Evolutionary conservation across 2,329 filamentous ascomycete species (phyloP).

Genomic region (Chaetomium sp.): DNA sequence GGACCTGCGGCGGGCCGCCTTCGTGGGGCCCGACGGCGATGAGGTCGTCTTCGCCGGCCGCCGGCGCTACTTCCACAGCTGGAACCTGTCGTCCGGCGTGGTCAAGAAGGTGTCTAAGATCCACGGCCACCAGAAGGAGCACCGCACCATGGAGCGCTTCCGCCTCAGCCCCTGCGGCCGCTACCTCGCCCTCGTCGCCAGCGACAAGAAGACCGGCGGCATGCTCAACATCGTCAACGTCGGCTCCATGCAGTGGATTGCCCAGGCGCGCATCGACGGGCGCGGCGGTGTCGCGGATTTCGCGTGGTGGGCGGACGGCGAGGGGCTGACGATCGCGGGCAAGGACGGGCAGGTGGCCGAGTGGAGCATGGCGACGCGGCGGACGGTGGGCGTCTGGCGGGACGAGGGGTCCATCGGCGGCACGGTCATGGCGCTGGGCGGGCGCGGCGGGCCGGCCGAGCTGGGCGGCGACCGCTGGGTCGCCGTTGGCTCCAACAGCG

Average conservation of each 20-base stretch:
- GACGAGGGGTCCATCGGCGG: conserved; percentile 89
- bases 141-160: conserved; percentile 89
- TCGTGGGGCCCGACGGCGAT: conserved; percentile 70
- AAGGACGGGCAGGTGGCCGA: conserved; percentile 90
- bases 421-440: conserved; percentile 79
- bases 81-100: conserved; percentile 80
- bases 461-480: conserved; percentile 87
- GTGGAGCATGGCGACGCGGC: conserved; percentile 70
- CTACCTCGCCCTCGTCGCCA: conserved; percentile 81
- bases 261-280: conserved; percentile 79
- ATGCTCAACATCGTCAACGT: conserved; percentile 83
- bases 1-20: conserved; percentile 81
- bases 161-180: conserved; percentile 82
- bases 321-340: conserved; percentile 78
- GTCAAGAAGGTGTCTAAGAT: conserved; percentile 81
- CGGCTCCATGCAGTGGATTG: conserved; percentile 81
- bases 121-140: conserved; percentile 75
- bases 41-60: conserved; percentile 88
- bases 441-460: conserved; percentile 59
- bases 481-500: conserved; percentile 80
- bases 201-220: conserved; percentile 81
- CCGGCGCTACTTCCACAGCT: conserved; percentile 89
- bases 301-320: conserved; percentile 85
- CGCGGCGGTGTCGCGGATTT: conserved; percentile 86
- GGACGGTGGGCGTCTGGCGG: conserved; percentile 79